Base-by-base conservation (phyloP, 495 filamentous ascomycete genomes). In the Podospora sp. region DNA sequence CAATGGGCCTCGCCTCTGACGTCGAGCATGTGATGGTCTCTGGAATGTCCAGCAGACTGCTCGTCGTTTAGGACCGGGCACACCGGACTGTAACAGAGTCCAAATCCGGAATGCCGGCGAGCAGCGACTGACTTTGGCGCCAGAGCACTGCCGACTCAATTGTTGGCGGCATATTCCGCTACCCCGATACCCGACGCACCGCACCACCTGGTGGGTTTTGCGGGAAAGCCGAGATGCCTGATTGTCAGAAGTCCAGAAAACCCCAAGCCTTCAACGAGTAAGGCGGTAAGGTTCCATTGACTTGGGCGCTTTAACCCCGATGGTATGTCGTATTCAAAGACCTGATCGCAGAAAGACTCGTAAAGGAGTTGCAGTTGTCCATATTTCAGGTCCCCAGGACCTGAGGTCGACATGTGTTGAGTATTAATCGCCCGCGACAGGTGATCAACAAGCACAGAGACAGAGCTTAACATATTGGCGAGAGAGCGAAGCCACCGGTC, bases 1-100 rank as follows among this genome's bases (percentile, higher is more conserved):
- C 51, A 59, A 55, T 50, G 50, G 46, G 24, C 49, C 29, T 46
- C 12, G 40, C 40, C 40, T 46, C 40, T 46, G 26, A 29, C 22
- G 20, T 51, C 55, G 59, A 53, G 69, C 71, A 73, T 73, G 71
- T 73, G 71, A 73, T 58, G 65, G 51, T 24, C 50, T 49, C 55
- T 22, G 21, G 62, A 21, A 25, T 16, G n/a, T 52, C 49, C 46
- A 52, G 46, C 61, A 52, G 61, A 51, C 16, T 14, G 18, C 18
- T 16, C 26, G 40, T 14, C 3, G 29, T 46, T 46, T 46, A 6
- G 40, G 40, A 46, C 16, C 40, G 40, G 40, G 40, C 29, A n/a
- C n/a, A n/a, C 29, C 8, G 3, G 29, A 33, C 3, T 46, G 4
- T 14, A 11, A 14, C 2, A 46, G 40, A 14, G 4, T 11, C 40